A percentile compares a stretch with the other conserved stretches of the same genome.
Evolutionary conservation across 371 early-diverging fungal genomes (phyloP).

Genomic region (Basidiobolus meristosporus): DNA sequence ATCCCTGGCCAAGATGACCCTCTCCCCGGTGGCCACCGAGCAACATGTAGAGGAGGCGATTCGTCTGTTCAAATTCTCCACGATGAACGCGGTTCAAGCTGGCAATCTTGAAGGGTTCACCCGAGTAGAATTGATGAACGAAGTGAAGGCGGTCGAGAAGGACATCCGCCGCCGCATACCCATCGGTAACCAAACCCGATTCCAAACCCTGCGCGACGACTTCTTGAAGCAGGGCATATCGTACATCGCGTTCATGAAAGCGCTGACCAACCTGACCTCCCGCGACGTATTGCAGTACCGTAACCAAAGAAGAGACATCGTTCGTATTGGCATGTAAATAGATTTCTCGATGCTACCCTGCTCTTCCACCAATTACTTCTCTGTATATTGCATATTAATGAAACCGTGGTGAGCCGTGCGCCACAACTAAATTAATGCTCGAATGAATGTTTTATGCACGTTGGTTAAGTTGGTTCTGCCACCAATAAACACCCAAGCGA

Average conservation of each 20-base stretch:
- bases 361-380: background rate
- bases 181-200: conserved; percentile 54
- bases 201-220: conserved; percentile 3
- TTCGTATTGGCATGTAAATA: conserved; percentile 3
- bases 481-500: no score
- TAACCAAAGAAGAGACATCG: conserved; percentile 41
- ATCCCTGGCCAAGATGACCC: conserved; percentile 92
- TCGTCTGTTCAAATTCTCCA: conserved; percentile 92
- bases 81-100: conserved; percentile 90
- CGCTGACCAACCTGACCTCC: conserved; percentile 9
- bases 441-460: no score
- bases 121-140: conserved; percentile 1
- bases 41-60: conserved; percentile 98
- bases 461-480: no score
- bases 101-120: conserved; percentile 21
- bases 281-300: conserved; percentile 69
- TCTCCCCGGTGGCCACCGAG: conserved; percentile 74
- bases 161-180: conserved; percentile 72
- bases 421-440: no score
- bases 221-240: conserved; percentile 1
- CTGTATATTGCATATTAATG: no score
- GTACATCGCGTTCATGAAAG: background rate
- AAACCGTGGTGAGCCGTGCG: no score
- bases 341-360: background rate
- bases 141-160: conserved; percentile 61